These are phyloP conservation scores for Yamadazyma kanchanaburiensis DNA, from an alignment of 1,139 yeast genomes.

Conservation along the genomic window DNA sequence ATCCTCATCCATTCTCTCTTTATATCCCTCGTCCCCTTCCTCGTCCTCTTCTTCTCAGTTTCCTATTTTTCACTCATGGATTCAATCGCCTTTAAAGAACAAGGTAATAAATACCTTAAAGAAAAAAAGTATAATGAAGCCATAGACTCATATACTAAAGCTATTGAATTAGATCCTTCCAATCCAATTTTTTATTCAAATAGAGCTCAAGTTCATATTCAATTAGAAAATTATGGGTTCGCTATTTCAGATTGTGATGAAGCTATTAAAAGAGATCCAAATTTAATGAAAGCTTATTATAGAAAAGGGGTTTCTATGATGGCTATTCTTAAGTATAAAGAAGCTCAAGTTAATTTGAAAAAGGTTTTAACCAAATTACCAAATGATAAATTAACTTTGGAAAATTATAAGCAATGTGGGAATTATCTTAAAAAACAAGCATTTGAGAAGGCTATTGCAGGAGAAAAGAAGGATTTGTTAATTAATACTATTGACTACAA, in stretches of 20 bases:
- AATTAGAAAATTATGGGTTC: constrained; percentile 80
- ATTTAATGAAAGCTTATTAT: constrained; percentile 72
- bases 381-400: constrained; percentile 64
- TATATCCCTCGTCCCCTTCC: too few relatives aligned
- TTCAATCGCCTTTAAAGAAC: too few relatives aligned
- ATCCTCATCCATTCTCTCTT: too few relatives aligned
- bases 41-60: too few relatives aligned
- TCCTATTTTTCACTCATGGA: too few relatives aligned
- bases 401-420: constrained; percentile 61
- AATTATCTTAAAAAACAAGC: constrained; percentile 70
- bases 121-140: constrained; percentile 66
- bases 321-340: constrained; percentile 73
- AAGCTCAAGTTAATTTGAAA: constrained; percentile 71
- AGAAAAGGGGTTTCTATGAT: constrained; percentile 81
- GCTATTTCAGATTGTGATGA: constrained; percentile 75
- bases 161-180: constrained; percentile 65
- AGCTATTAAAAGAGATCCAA: constrained; percentile 66
- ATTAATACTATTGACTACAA: constrained; percentile 46
- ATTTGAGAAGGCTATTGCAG: constrained; percentile 84
- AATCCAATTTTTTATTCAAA: constrained; percentile 79
- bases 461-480: constrained; percentile 43
- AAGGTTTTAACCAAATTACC: constrained; percentile 63
- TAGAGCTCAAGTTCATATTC: constrained; percentile 87
- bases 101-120: constrained; percentile 73
- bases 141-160: constrained; percentile 65